Evolutionary conservation across 495 filamentous ascomycete genomes (phyloP).

Genomic region (Beverwykella pulmonaria): DNA sequence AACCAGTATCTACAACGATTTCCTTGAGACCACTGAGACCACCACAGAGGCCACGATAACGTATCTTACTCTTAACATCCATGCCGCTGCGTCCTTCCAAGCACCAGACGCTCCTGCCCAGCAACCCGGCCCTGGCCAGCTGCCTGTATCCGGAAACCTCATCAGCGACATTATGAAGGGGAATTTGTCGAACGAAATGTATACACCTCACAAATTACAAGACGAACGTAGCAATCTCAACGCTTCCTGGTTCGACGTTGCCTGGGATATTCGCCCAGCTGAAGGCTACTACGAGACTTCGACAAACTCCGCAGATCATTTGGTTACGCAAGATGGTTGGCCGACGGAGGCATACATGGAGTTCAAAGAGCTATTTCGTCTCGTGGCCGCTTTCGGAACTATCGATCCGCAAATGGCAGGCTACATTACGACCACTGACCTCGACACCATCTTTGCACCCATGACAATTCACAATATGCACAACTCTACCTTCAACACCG

Average conservation of each 20-base stretch:
- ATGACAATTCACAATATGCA: conserved; percentile 43
- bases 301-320: conserved; percentile 42
- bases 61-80: conserved; percentile 61
- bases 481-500: conserved; percentile 38
- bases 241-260: conserved; percentile 59
- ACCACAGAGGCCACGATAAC: conserved; percentile 51
- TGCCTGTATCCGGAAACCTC: conserved; percentile 34
- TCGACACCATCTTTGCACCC: conserved; percentile 49
- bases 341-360: conserved; percentile 61
- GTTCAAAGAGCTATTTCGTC: conserved; percentile 52
- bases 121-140: conserved; percentile 46
- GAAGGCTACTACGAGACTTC: conserved; percentile 56
- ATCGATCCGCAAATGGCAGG: conserved; percentile 59
- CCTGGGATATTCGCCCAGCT: conserved; percentile 51
- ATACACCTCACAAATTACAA: conserved; percentile 53
- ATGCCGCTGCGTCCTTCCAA: conserved; percentile 55
- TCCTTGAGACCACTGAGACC: conserved; percentile 53
- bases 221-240: conserved; percentile 60
- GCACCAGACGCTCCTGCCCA: conserved; percentile 45
- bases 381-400: conserved; percentile 58
- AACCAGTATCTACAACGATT: conserved; percentile 52
- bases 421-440: conserved; percentile 54
- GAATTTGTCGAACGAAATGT: conserved; percentile 55
- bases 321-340: conserved; percentile 66
- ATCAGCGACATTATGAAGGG: conserved; percentile 43